Evolutionary conservation across 805 yeast genomes (phyloP).

Genomic region (Hanseniaspora mollemarum): DNA sequence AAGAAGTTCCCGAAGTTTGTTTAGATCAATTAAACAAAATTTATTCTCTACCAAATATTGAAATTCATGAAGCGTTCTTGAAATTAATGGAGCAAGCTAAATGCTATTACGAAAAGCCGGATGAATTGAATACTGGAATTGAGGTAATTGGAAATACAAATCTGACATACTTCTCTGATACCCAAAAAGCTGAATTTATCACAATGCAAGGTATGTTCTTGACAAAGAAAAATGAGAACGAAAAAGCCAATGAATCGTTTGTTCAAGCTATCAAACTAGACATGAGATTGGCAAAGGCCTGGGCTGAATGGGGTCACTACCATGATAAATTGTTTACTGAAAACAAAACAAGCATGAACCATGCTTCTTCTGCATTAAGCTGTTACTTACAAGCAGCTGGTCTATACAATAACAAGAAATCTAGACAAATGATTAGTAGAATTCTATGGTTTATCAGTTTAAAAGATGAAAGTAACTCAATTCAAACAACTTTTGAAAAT

Average conservation of each 20-base stretch:
- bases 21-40: conserved; percentile 84
- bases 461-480: conserved; percentile 72
- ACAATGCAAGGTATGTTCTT: conserved; percentile 96
- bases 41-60: conserved; percentile 91
- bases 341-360: conserved; percentile 63
- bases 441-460: conserved; percentile 86
- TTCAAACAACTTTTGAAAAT: conserved; percentile 78
- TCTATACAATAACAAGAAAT: conserved; percentile 80
- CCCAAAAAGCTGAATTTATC: conserved; percentile 95
- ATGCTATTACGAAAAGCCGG: conserved; percentile 86
- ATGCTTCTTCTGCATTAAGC: conserved; percentile 87
- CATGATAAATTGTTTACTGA: conserved; percentile 81
- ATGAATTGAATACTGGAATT: conserved; percentile 84
- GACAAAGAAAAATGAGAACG: conserved; percentile 78
- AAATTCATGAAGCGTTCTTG: conserved; percentile 93
- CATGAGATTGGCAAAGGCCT: conserved; percentile 85
- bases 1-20: conserved; percentile 93
- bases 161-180: conserved; percentile 88
- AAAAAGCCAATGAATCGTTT: conserved; percentile 94
- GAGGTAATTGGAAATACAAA: conserved; percentile 96
- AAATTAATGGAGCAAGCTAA: conserved; percentile 94
- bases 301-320: conserved; percentile 99
- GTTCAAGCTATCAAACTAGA: conserved; percentile 97
- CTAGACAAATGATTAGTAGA: conserved; percentile 76
- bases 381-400: conserved; percentile 98